phyloP scores from a whole-genome alignment of 2,329 filamentous ascomycete species.

The Fusarium pseudograminearum region DNA sequence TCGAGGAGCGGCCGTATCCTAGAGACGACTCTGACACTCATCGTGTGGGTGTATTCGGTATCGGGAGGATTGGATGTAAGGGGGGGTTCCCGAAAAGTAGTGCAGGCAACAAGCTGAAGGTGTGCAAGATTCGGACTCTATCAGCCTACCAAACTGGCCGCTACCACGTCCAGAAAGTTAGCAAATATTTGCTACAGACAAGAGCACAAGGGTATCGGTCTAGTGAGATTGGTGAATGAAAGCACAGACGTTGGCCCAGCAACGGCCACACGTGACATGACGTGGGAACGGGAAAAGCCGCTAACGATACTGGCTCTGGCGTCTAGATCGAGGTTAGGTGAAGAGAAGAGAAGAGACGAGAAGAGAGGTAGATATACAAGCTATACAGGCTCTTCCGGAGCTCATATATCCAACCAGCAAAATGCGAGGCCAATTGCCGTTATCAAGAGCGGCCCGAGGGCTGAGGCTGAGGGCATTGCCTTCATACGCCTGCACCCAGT shows the following conservation, averaged over 20 bases:
- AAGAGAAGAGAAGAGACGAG: conserved; percentile 1
- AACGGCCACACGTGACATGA: conserved; percentile 46
- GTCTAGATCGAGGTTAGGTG: conserved; percentile 20
- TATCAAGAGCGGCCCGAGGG: conserved; percentile 53
- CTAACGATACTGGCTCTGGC: conserved; percentile 31
- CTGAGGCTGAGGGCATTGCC: conserved; percentile 47
- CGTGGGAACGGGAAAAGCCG: conserved; percentile 52
- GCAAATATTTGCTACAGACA: conserved; percentile 38
- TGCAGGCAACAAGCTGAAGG: conserved; percentile 28
- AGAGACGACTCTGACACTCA: conserved; percentile 87
- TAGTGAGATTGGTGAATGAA: conserved; percentile 16
- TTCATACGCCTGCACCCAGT: conserved; percentile 65
- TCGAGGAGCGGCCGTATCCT: conserved; percentile 89
- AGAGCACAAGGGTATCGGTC: conserved; percentile 29
- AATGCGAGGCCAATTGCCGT: conserved; percentile 60
- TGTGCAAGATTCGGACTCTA: conserved; percentile 34
- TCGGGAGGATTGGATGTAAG: conserved; percentile 27
- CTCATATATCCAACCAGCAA: conserved; percentile 41
- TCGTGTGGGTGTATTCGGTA: conserved; percentile 45
- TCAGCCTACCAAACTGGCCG: conserved; percentile 46
- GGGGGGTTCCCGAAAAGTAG: conserved; percentile 13
- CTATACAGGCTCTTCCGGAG: conserved; percentile 37
- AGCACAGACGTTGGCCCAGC: conserved; percentile 44
- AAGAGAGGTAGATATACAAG: conserved; percentile 30
- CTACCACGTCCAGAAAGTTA: conserved; percentile 40